Conservation (phyloP, 352 stramenopile species). For the Phytophthora tubulina region DNA sequence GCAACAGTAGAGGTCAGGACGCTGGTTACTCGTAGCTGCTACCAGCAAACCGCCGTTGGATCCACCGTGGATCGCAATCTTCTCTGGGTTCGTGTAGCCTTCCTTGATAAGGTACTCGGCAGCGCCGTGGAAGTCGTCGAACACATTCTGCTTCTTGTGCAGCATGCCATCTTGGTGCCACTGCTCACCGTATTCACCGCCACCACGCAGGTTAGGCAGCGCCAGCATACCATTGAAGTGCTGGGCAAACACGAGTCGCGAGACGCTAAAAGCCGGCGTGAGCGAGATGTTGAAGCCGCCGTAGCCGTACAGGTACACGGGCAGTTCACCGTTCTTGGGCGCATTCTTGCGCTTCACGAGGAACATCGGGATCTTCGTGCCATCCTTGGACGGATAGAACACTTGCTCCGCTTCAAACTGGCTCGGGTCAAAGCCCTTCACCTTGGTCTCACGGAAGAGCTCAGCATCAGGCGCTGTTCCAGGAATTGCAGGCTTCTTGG, state of each 20-base stretch:
- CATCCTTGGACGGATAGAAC: slow-evolving; percentile 94
- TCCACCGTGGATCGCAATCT: slow-evolving; percentile 93
- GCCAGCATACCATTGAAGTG: slow-evolving; percentile 93
- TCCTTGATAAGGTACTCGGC: slow-evolving; percentile 92
- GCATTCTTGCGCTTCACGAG: slow-evolving; percentile 89
- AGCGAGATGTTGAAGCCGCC: slow-evolving; percentile 97
- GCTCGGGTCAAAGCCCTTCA: slow-evolving; percentile 84
- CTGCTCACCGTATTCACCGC: slow-evolving; percentile 92
- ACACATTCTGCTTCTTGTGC: slow-evolving; percentile 94
- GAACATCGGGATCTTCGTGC: slow-evolving; percentile 97
- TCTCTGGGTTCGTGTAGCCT: slow-evolving; percentile 89
- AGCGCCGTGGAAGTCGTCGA: slow-evolving; percentile 97
- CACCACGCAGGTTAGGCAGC: slow-evolving; percentile 94
- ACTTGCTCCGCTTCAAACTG: slow-evolving; percentile 87
- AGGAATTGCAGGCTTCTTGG: slow-evolving; percentile 26
- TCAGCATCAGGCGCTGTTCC: slow-evolving; percentile 38
- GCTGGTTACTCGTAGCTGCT: slow-evolving; percentile 90
- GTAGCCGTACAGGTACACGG: slow-evolving; percentile 95
- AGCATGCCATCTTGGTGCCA: slow-evolving; percentile 95
- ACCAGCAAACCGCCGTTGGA: slow-evolving; percentile 96
- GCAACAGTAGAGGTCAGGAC: slow-evolving; percentile 93
- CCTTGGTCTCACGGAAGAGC: slow-evolving; percentile 83
- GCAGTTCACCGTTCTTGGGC: slow-evolving; percentile 83
- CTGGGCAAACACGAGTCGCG: slow-evolving; percentile 90
- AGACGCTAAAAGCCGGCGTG: slow-evolving; percentile 90